A percentile compares a stretch with the other conserved stretches of the same genome.
These are phyloP conservation scores for Cercospora janseana DNA, from an alignment of 2,329 filamentous ascomycete species.

Conservation along the genomic window DNA sequence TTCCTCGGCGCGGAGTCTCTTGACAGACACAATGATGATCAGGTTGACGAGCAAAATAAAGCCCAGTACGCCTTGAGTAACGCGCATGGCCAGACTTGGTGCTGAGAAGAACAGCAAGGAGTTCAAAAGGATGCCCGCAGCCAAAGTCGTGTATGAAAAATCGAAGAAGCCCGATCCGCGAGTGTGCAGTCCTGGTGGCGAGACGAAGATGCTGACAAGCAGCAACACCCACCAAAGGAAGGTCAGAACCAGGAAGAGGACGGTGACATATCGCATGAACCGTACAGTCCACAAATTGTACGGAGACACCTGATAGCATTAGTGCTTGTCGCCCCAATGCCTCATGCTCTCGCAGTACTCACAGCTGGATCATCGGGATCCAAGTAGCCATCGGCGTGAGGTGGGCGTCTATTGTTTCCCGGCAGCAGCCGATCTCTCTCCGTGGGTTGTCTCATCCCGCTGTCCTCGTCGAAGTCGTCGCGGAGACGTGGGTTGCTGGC, in stretches of 20 bases:
- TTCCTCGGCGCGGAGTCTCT: constrained; percentile 75
- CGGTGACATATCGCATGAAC: constrained; percentile 71
- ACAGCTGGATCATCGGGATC: constrained; percentile 81
- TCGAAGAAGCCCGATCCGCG: constrained; percentile 91
- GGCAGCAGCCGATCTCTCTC: constrained; percentile 68
- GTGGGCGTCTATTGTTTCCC: constrained; percentile 49
- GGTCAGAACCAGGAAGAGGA: constrained; percentile 70
- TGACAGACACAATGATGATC: constrained; percentile 74
- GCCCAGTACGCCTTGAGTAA: constrained; percentile 68
- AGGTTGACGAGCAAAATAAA: constrained; percentile 69
- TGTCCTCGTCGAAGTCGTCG: constrained; percentile 24
- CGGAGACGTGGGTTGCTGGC: constrained; percentile 22
- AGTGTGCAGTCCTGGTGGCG: constrained; percentile 79
- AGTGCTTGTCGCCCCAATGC: constrained; percentile 23
- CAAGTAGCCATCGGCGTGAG: constrained; percentile 64
- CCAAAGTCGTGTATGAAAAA: constrained; percentile 78
- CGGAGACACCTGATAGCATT: constrained; percentile 61
- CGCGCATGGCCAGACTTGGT: constrained; percentile 74
- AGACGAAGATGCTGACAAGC: constrained; percentile 87
- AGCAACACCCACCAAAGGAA: constrained; percentile 92
- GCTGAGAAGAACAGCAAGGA: constrained; percentile 82
- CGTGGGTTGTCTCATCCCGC: constrained; percentile 48
- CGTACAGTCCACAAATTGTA: constrained; percentile 95
- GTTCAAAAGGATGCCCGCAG: constrained; percentile 71
- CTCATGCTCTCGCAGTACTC: constrained; percentile 34